phyloP scores from a whole-genome alignment of 345 rosid genomes.

The Hirschfeldia incana region DNA sequence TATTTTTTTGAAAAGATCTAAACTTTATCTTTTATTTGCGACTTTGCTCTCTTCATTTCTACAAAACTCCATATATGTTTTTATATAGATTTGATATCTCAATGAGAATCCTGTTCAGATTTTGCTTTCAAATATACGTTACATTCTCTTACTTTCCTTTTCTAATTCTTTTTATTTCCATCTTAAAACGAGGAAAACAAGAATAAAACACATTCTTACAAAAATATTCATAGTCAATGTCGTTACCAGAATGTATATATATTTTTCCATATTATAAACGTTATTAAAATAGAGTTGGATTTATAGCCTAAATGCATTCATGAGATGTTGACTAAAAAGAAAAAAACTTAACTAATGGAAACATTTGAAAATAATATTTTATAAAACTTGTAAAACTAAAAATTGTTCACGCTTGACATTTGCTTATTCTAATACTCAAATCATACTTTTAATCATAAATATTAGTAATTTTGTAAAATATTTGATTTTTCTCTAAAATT shows the following conservation, averaged over 20 bases:
- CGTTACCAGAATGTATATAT: not conserved
- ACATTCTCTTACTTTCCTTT: not conserved
- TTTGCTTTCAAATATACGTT: not conserved
- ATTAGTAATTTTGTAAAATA: too few relatives aligned
- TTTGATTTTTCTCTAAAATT: not conserved
- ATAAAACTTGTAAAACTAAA: too few relatives aligned
- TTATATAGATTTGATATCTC: not conserved
- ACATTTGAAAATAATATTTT: not conserved
- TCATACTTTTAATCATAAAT: too few relatives aligned
- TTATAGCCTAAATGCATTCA: not conserved
- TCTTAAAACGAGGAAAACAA: not conserved
- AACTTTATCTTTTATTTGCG: not conserved
- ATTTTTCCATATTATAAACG: not conserved
- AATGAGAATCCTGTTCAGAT: not conserved
- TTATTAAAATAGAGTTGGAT: not conserved
- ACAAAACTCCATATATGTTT: not conserved
- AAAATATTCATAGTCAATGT: not conserved
- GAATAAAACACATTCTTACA: not conserved
- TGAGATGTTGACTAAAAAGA: not conserved
- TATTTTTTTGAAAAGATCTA: not conserved
- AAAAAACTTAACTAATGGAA: not conserved
- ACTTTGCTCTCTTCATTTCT: not conserved
- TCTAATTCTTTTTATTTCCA: not conserved
- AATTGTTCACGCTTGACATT: too few relatives aligned
- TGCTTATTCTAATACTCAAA: too few relatives aligned